phyloP scores from a whole-genome alignment of 1,284 basidiomycete species.

The Tetrapyrgos nigripes region DNA sequence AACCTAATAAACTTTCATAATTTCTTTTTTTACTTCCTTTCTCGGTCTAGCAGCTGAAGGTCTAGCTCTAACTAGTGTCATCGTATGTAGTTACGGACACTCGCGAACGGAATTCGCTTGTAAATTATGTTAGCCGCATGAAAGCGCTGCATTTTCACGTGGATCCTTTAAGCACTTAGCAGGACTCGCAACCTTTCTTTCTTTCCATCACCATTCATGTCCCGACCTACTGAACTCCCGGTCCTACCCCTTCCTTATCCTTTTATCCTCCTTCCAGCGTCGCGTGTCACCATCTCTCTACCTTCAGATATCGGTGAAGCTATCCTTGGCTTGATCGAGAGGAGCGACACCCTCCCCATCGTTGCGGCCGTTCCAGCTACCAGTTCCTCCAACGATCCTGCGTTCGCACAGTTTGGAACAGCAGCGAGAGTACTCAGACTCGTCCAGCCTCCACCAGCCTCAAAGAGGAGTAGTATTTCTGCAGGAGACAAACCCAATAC shows the following conservation, averaged over 20 bases:
- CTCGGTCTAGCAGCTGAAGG: no score
- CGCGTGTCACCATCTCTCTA: constrained; percentile 67
- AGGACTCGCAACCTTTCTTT: background rate
- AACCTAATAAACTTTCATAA: no score
- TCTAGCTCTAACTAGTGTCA: no score
- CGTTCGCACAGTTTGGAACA: constrained; percentile 48
- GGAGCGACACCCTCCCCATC: constrained; percentile 64
- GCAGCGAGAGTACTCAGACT: constrained; percentile 67
- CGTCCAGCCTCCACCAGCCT: constrained; percentile 44
- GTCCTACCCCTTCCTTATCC: constrained; percentile 70
- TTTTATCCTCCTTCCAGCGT: constrained; percentile 69
- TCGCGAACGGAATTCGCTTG: no score
- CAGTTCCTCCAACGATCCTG: constrained; percentile 26
- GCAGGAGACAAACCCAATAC: constrained; percentile 43
- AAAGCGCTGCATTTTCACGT: no score
- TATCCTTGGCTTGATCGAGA: constrained; percentile 64
- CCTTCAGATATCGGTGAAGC: constrained; percentile 61
- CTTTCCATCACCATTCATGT: constrained; percentile 6
- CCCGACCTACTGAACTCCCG: constrained; percentile 49
- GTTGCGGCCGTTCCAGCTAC: constrained; percentile 69
- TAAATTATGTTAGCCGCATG: no score
- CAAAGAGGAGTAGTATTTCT: constrained; percentile 33
- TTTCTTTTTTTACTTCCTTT: no score
- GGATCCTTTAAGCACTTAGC: background rate
- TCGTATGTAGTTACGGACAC: no score